Evolutionary conservation across 495 filamentous ascomycete genomes (phyloP).

Genomic region (Extremus antarcticus): DNA sequence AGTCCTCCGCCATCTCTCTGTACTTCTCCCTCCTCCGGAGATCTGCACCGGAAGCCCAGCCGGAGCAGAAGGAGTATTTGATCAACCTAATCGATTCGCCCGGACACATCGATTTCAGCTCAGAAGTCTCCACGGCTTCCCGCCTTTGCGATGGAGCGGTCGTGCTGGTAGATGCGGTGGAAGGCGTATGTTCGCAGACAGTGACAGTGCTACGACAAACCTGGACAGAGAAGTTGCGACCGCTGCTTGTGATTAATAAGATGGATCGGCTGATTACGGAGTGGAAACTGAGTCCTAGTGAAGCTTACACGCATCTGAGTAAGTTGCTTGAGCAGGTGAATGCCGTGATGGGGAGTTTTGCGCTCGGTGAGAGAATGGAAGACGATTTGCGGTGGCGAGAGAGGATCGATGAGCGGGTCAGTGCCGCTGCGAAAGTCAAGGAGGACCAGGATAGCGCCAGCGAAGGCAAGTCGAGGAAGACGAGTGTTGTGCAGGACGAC

Average conservation of each 20-base stretch:
- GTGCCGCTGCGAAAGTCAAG: slow-evolving; percentile 42
- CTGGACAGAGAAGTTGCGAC: slow-evolving; percentile 93
- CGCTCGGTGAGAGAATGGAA: slow-evolving; percentile 97
- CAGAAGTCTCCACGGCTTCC: slow-evolving; percentile 92
- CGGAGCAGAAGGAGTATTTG: slow-evolving; percentile 73
- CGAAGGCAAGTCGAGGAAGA: slow-evolving; percentile 8
- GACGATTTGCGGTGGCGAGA: slow-evolving; percentile 96
- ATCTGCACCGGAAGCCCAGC: slow-evolving; percentile 52
- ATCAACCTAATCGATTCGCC: slow-evolving; percentile 98
- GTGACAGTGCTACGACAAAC: slow-evolving; percentile 91
- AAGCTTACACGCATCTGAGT: slow-evolving; percentile 83
- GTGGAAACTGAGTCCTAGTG: slow-evolving; percentile 77
- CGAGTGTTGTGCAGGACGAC: slow-evolving; percentile 26
- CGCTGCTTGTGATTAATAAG: slow-evolving; percentile 93
- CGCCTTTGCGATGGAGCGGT: slow-evolving; percentile 90
- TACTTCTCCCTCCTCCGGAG: slow-evolving; percentile 85
- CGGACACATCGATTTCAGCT: slow-evolving; percentile 97
- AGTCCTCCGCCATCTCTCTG: slow-evolving; percentile 94
- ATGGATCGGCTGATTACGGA: slow-evolving; percentile 91
- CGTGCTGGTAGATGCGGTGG: slow-evolving; percentile 93
- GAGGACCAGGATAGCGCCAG: slow-evolving; percentile 38
- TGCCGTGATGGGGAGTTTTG: slow-evolving; percentile 93
- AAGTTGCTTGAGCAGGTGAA: slow-evolving; percentile 92
- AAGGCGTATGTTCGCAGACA: slow-evolving; percentile 96
- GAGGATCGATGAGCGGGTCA: slow-evolving; percentile 74